A percentile compares a stretch with the other conserved stretches of the same genome.
phyloP scores from a whole-genome alignment of 2,329 filamentous ascomycete species.

The Venturia asperata region DNA sequence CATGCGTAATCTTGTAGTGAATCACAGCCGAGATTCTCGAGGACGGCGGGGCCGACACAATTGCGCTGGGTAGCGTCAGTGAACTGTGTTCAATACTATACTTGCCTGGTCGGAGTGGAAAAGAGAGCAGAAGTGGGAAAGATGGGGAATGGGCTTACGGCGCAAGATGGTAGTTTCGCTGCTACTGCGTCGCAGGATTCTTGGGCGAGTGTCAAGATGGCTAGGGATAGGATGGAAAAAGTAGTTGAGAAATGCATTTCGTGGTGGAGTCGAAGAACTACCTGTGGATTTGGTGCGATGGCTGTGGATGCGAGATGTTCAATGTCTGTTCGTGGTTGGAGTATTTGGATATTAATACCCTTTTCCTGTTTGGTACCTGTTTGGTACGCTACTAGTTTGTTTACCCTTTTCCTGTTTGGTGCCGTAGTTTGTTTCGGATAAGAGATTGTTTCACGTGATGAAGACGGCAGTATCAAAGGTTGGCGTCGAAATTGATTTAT shows the following conservation, averaged over 20 bases:
- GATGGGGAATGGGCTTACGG: not conserved
- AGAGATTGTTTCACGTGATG: not conserved
- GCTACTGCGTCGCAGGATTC: not conserved
- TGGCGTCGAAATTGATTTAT: no score
- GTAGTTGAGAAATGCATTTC: not conserved
- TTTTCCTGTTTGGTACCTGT: no score
- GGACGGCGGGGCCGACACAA: not conserved
- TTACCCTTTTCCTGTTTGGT: not conserved
- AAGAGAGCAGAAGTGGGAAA: not conserved
- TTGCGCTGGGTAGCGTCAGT: not conserved
- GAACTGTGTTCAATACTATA: no score
- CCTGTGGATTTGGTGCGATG: no score
- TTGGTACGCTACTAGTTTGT: no score
- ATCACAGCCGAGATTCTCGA: not conserved
- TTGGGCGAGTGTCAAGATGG: not conserved
- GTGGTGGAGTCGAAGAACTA: not conserved
- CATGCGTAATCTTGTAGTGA: not conserved
- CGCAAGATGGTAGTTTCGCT: constrained; percentile 6
- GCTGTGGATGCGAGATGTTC: no score
- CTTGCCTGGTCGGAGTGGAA: no score
- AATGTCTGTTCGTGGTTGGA: not conserved
- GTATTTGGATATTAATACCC: not conserved
- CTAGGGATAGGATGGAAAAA: not conserved
- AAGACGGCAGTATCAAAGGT: not conserved
- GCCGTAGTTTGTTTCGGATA: not conserved